Evolutionary conservation across 495 filamentous ascomycete species (phyloP).

Genomic region (Annulohypoxylon moriforme): DNA sequence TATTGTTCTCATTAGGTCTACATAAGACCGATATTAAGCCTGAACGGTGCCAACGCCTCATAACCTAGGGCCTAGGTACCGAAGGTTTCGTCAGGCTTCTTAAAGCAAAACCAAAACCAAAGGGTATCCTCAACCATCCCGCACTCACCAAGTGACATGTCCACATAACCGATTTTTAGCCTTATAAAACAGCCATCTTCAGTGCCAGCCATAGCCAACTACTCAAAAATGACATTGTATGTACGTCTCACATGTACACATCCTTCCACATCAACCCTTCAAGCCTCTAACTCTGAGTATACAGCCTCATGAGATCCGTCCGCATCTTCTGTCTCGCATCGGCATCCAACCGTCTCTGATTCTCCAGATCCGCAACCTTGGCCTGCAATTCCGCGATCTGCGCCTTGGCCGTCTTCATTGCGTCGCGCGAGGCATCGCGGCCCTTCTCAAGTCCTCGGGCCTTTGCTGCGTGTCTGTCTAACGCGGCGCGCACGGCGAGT

Average conservation of each 20-base stretch:
- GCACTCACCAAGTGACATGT: neutral
- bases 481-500: slow-evolving; percentile 57
- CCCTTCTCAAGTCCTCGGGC: slow-evolving; percentile 68
- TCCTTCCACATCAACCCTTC: neutral
- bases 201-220: neutral
- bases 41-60: neutral
- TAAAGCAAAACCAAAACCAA: slow-evolving; percentile 1
- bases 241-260: neutral
- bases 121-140: slow-evolving; percentile 10
- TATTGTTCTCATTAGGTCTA: no score
- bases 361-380: slow-evolving; percentile 62
- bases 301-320: slow-evolving; percentile 37
- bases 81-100: no score
- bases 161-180: neutral
- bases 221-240: neutral
- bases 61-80: neutral
- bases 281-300: slow-evolving; percentile 21
- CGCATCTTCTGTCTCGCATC: slow-evolving; percentile 39
- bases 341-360: slow-evolving; percentile 61
- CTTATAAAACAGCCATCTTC: neutral
- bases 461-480: slow-evolving; percentile 67
- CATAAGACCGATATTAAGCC: no score
- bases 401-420: slow-evolving; percentile 70
- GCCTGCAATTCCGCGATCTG: slow-evolving; percentile 64
- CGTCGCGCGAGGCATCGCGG: slow-evolving; percentile 69